A percentile compares a stretch with the other conserved stretches of the same genome.
These are phyloP conservation scores for Akanthomyces muscarius DNA, from an alignment of 2,329 filamentous ascomycete species.

Conservation along the genomic window DNA sequence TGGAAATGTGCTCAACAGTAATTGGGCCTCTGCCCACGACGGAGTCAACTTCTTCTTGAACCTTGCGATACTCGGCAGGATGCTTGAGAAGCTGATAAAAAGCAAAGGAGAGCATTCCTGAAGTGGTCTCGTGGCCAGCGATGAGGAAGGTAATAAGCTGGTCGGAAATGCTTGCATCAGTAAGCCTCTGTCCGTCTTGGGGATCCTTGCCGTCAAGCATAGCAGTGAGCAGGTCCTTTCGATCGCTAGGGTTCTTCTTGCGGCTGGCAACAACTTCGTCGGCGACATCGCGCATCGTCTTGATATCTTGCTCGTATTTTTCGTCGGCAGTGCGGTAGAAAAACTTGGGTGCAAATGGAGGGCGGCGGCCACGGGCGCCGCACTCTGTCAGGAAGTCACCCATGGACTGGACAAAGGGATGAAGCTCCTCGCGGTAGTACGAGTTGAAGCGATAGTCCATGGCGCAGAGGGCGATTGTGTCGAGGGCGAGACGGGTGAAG, in stretches of 20 bases:
- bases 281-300: conserved; percentile 50
- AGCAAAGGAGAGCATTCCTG: conserved; percentile 61
- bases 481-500: conserved; percentile 69
- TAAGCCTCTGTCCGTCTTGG: conserved; percentile 62
- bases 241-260: conserved; percentile 49
- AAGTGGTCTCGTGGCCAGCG: conserved; percentile 69
- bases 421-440: conserved; percentile 64
- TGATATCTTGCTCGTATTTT: conserved; percentile 53
- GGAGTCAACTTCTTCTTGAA: conserved; percentile 63
- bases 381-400: conserved; percentile 56
- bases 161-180: conserved; percentile 59
- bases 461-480: conserved; percentile 67
- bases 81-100: conserved; percentile 63
- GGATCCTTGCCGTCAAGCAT: conserved; percentile 67
- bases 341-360: conserved; percentile 41
- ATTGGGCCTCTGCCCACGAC: conserved; percentile 58
- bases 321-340: conserved; percentile 46
- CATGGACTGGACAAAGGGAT: conserved; percentile 69
- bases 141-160: conserved; percentile 72
- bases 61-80: conserved; percentile 55
- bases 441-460: conserved; percentile 73
- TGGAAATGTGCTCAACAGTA: conserved; percentile 56
- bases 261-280: conserved; percentile 58
- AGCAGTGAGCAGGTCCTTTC: conserved; percentile 64
- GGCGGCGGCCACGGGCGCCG: conserved; percentile 46